These are phyloP conservation scores for Cryphonectria japonica DNA, from an alignment of 2,329 filamentous ascomycete genomes.

Conservation along the genomic window DNA sequence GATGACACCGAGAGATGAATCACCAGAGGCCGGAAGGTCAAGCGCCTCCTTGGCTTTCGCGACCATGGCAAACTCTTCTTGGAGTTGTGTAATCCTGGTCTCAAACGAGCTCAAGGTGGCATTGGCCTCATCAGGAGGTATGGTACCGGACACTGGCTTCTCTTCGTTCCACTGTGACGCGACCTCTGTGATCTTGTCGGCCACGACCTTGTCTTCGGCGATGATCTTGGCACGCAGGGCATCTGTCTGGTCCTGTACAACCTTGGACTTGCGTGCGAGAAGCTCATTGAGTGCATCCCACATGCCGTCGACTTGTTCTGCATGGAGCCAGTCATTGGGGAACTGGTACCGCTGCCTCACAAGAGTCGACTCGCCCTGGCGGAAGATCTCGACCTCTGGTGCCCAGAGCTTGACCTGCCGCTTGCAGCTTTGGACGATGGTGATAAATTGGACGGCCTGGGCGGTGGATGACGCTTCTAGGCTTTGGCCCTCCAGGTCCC, in stretches of 20 bases:
- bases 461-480: conserved; percentile 94
- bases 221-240: conserved; percentile 92
- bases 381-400: conserved; percentile 93
- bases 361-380: conserved; percentile 91
- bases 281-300: conserved; percentile 95
- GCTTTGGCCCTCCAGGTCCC: conserved; percentile 88
- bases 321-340: conserved; percentile 89
- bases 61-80: conserved; percentile 90
- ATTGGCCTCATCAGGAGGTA: conserved; percentile 86
- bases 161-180: conserved; percentile 91
- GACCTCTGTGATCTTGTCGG: conserved; percentile 84
- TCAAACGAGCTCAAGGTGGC: conserved; percentile 83
- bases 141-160: conserved; percentile 94
- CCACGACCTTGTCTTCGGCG: conserved; percentile 90
- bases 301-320: conserved; percentile 94
- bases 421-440: conserved; percentile 94
- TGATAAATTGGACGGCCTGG: conserved; percentile 97
- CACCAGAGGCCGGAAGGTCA: conserved; percentile 78
- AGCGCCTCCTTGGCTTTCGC: conserved; percentile 96
- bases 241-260: conserved; percentile 95
- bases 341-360: conserved; percentile 93
- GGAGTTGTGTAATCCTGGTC: conserved; percentile 78
- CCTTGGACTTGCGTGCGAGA: conserved; percentile 87
- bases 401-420: conserved; percentile 93
- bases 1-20: conserved; percentile 81